Evolutionary conservation across 2,329 filamentous ascomycete species (phyloP), one percentile per base, ranked within the genome.

Genomic region (Blastomyces emzantsi): DNA sequence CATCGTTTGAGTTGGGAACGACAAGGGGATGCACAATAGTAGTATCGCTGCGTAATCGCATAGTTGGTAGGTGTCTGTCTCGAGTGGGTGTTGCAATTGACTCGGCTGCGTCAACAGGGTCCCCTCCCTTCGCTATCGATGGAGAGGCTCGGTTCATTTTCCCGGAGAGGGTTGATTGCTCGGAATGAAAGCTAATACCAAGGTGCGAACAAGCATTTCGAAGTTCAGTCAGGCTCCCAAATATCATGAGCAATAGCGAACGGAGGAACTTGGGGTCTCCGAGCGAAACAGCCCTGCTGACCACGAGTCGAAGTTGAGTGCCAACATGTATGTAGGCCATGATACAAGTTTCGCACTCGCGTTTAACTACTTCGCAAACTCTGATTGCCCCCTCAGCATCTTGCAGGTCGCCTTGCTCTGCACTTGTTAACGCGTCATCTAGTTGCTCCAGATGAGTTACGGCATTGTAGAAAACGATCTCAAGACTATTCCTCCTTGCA

Each of bases 211-310:
- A 84, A 51, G 83, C 82, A 70, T 87, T 87, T 60, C 83, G 81
- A 64, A 85, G 76, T 70, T 87, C 85, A 56, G 84, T 73, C 59
- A 85, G 71, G 66, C 83, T 82, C 58, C 81, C 81, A 67, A 84
- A 85, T 45, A 86, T 79, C 66, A 84, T 79, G 45, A 85, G 78
- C 73, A 87, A 79, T 54, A 86, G 76, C 19, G 81, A 84, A 33
- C 85, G 82, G 61, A 87, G 75, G 66, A 85, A 82, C 63, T 82
- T 80, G 7, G 81, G 77, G 67, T 87, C 83, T 3, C 80, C 80
- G 59, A 82, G 79, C 57, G 80, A 75, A n/a, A 83, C 78, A 43
- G 85, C 81, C 64, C 82, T 82, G 56, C 75, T 73, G 30, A 79
- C 73, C 56, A 76, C 79, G 60, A 79, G 76, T 60, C 78, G 78